phyloP scores from a whole-genome alignment of 352 stramenopile genomes.

The Pythium phragmiticola region DNA sequence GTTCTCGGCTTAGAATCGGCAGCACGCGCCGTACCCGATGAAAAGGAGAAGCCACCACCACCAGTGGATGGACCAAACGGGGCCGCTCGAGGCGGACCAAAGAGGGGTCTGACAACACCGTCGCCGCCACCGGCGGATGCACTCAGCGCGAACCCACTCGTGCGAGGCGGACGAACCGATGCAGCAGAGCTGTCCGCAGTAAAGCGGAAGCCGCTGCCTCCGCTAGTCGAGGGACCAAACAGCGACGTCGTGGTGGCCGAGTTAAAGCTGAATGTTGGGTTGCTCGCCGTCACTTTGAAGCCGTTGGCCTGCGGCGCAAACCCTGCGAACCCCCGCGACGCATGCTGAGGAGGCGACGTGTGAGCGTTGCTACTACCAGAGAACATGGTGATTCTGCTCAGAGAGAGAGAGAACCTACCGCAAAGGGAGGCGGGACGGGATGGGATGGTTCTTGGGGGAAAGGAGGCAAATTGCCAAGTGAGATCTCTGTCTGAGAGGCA shows the following conservation, averaged over 20 bases:
- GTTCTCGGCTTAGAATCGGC: not conserved
- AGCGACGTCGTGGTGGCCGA: no score
- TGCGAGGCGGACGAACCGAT: not conserved
- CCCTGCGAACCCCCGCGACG: not conserved
- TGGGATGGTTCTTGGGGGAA: no score
- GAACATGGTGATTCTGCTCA: not conserved
- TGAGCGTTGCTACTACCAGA: not conserved
- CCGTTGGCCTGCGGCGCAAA: slow-evolving; percentile 2
- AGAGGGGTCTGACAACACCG: no score
- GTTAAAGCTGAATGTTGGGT: not conserved
- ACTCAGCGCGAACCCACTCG: not conserved
- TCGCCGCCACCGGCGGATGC: no score
- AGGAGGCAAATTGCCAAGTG: no score
- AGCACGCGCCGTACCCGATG: not conserved
- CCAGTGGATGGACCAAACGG: not conserved
- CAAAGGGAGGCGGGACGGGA: no score
- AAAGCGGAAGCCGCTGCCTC: not conserved
- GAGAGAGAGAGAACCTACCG: no score
- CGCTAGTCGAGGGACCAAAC: not conserved
- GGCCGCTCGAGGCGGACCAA: no score
- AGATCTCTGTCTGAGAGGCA: no score
- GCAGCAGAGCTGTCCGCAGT: not conserved
- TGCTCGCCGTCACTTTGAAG: not conserved
- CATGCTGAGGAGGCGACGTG: not conserved
- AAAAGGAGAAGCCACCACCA: not conserved